These are phyloP conservation scores for Cladosporium sphaerospermum DNA, from an alignment of 2,329 filamentous ascomycete genomes.

Conservation along the genomic window DNA sequence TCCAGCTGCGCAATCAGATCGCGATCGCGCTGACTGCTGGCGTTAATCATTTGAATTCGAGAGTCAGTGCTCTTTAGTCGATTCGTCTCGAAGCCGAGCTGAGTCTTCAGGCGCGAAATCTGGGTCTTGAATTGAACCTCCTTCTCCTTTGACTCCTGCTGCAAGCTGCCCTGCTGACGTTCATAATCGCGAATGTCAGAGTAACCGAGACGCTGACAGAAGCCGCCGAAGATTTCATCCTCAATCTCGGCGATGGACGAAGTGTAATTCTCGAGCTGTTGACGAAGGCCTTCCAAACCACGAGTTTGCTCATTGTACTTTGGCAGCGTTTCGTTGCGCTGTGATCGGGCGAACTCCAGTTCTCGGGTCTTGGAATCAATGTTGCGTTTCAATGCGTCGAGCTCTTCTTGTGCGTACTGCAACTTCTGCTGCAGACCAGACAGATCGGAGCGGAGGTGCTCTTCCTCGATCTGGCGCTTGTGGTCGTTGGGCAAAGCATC, in stretches of 20 bases:
- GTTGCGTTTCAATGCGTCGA: conserved; percentile 74
- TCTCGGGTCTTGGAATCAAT: conserved; percentile 78
- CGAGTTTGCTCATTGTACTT: conserved; percentile 68
- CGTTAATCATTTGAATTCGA: conserved; percentile 63
- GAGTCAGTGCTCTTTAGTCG: conserved; percentile 63
- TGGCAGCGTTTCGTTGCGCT: conserved; percentile 69
- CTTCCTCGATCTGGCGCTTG: conserved; percentile 69
- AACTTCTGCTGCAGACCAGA: conserved; percentile 72
- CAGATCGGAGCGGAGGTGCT: conserved; percentile 72
- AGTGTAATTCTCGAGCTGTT: conserved; percentile 50
- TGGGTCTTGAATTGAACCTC: conserved; percentile 82
- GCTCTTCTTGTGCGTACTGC: conserved; percentile 64
- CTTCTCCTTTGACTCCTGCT: conserved; percentile 84
- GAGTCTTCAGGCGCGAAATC: conserved; percentile 54
- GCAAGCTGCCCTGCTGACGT: conserved; percentile 82
- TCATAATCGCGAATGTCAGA: conserved; percentile 88
- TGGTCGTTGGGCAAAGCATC: conserved; percentile 73
- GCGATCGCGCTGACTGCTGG: conserved; percentile 59
- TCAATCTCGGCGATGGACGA: conserved; percentile 72
- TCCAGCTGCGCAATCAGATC: conserved; percentile 64
- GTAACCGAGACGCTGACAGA: conserved; percentile 84
- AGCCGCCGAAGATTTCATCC: conserved; percentile 77
- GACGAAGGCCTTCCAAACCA: conserved; percentile 58
- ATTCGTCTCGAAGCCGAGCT: conserved; percentile 61
- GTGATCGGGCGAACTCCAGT: conserved; percentile 63